These are phyloP conservation scores for Parathielavia hyrcaniae DNA, from an alignment of 495 filamentous ascomycete species.

Conservation along the genomic window DNA sequence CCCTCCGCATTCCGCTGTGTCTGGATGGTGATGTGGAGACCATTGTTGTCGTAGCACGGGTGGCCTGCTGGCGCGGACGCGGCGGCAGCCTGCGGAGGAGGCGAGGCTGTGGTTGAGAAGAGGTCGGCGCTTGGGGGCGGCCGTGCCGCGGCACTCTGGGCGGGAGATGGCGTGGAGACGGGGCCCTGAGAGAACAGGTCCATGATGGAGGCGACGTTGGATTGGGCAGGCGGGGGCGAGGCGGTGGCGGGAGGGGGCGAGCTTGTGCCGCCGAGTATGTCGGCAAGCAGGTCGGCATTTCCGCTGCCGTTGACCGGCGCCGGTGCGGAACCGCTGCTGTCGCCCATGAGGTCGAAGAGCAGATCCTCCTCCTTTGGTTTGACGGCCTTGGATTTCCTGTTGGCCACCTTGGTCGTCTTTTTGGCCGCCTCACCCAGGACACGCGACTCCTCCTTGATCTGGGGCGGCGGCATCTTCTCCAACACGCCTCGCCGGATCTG, in stretches of 20 bases:
- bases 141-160: constrained; percentile 32
- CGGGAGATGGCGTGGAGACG: constrained; percentile 25
- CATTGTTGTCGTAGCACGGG: constrained; percentile 78
- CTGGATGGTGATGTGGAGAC: constrained; percentile 69
- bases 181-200: constrained; percentile 60
- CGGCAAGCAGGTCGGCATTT: constrained; percentile 80
- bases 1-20: constrained; percentile 72
- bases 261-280: constrained; percentile 67
- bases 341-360: constrained; percentile 88
- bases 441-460: constrained; percentile 88
- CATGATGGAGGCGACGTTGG: constrained; percentile 75
- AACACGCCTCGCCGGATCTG: constrained; percentile 83
- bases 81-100: constrained; percentile 41
- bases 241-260: constrained; percentile 48
- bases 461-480: constrained; percentile 94
- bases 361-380: constrained; percentile 86
- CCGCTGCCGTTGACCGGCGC: constrained; percentile 57
- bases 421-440: constrained; percentile 81
- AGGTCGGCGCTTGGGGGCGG: constrained; percentile 40
- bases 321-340: constrained; percentile 50
- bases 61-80: constrained; percentile 47
- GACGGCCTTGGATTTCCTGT: constrained; percentile 66
- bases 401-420: constrained; percentile 69
- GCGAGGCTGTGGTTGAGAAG: constrained; percentile 38
- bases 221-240: constrained; percentile 46